Percentiles rank a stretch among this genome's conserved stretches.
Conservation (phyloP, 2,329 filamentous ascomycete genomes). For the Acephala macrosclerotiorum region DNA sequence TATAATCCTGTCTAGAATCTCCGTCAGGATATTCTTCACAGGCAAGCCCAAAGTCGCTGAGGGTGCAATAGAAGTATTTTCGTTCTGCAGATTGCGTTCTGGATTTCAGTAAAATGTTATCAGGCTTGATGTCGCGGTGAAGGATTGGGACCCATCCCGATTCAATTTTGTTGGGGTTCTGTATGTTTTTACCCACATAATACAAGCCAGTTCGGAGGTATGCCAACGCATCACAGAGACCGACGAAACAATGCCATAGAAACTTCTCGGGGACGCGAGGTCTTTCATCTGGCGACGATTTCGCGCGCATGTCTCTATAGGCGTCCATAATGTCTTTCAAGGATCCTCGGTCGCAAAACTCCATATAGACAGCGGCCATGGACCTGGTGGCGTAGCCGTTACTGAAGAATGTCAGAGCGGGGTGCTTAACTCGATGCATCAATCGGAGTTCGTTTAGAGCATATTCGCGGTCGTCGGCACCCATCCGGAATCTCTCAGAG, state of each 20-base stretch:
- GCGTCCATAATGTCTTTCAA: constrained; percentile 34
- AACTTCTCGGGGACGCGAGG: constrained; percentile 35
- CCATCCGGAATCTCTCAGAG: not conserved
- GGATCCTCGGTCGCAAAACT: constrained; percentile 42
- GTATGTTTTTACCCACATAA: constrained; percentile 17
- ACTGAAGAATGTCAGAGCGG: constrained; percentile 32
- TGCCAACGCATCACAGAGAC: constrained; percentile 38
- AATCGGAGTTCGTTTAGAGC: constrained; percentile 35
- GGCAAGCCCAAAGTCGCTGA: constrained; percentile 42
- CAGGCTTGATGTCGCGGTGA: constrained; percentile 43
- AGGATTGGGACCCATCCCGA: constrained; percentile 37
- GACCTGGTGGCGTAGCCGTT: constrained; percentile 31
- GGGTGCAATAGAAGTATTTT: constrained; percentile 39
- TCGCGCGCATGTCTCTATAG: constrained; percentile 21
- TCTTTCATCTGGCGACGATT: constrained; percentile 4
- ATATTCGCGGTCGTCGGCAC: not conserved
- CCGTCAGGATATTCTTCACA: constrained; percentile 25
- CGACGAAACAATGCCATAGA: constrained; percentile 40
- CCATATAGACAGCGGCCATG: constrained; percentile 36
- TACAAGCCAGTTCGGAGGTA: constrained; percentile 35
- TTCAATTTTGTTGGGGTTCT: constrained; percentile 9
- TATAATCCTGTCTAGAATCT: constrained; percentile 17
- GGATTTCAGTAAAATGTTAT: constrained; percentile 40
- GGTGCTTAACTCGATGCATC: constrained; percentile 28
- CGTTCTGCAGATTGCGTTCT: constrained; percentile 30